Base-by-base conservation (phyloP, 208 protist genomes). In the Leishmania turanica region DNA sequence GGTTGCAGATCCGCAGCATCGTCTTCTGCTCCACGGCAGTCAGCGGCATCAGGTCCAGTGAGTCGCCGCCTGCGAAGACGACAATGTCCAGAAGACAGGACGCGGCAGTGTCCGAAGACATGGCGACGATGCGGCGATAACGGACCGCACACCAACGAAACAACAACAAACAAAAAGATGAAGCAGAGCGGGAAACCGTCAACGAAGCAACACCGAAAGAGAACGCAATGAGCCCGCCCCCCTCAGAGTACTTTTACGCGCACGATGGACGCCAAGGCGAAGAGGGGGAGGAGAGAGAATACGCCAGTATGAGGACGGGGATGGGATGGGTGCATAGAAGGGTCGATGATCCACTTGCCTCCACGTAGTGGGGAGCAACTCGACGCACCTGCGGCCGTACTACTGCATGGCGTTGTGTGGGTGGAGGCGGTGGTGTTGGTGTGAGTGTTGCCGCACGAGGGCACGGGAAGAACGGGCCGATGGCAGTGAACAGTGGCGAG, bases 1-100 rank as follows among this genome's bases (percentile, higher is more conserved):
- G 88, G 72, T 97, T 97, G 83, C 91, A 94, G 6, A 90, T 77
- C 54, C 79, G 85, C 69, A 96, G 83, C 91, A 95, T 95, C 40
- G 84, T 85, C 81, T 96, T 96, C 42, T 84, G 87, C 72, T 94
- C 91, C 78, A 88, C 88, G 40, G 83, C 76, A 69, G 84, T 91
- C 24, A 94, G 85, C n/a, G 92, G 92, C 77, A 78, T 89, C 45
- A 95, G 60, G 45, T 87, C 82, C 6, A 80, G 70, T 3, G 90
- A 89, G 72, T 77, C 85, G n/a, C 91, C 92, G 49, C 92, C 88
- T 17, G 92, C 91, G 75, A 97, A 91, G n/a, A 97, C 88, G 49
- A 97, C 90, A 45, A 97, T 80, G 87, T 96, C 94, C 58, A 96
- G 85, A 47, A 96, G 82, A 65, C 86, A 87, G 7, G 80, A 77